Evolutionary conservation across 768 basidiomycete species (phyloP), one percentile per base, ranked within the genome.

Genomic region (Trametes elegans): DNA sequence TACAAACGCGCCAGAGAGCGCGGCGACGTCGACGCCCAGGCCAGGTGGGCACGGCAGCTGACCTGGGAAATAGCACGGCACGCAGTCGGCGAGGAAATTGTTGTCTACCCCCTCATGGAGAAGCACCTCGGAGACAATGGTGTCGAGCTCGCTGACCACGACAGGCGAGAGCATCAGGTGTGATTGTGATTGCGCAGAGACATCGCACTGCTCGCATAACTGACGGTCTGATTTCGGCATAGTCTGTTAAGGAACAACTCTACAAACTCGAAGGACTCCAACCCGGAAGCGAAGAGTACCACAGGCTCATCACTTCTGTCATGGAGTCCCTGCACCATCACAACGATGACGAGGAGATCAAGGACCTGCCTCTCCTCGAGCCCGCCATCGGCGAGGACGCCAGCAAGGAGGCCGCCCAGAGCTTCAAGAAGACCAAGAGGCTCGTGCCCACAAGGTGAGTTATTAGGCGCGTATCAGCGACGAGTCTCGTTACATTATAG

Each of bases 91-190:
- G 84, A 85, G 64, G 84, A 87, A 64, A 76, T 85, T 34, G 72
- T 86, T 32, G 78, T 84, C 0, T 85, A 85, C 60, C 84, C 83
- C 13, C 72, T 83, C 41, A 78, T 84, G 73, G 82, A 84, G 62
- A 71, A 76, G 54, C 71, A 79, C 49, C 76, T 85, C 51, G 83
- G 83, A 5, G 68, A 69, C 2, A 63, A 79, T 58, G 85, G 83
- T 4, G 65, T 66, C 41, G 49, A 75, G 38, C 74, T 85, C 16
- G 77, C 83, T 0, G 76, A 82, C 56, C 68, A 79, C 28, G 84
- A 86, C 63, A 74, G 82, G 11, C 71, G 63, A 16, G 82, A 85
- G 31, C 85, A 87, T 59, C 75, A 77, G 66, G 82, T 82, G 69
- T 45, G 39, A 2, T 13, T 13, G 24, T 18, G 21, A 14, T 19